These are phyloP conservation scores for Phytophthora megakarya DNA, from an alignment of 352 stramenopile genomes.

Conservation along the genomic window DNA sequence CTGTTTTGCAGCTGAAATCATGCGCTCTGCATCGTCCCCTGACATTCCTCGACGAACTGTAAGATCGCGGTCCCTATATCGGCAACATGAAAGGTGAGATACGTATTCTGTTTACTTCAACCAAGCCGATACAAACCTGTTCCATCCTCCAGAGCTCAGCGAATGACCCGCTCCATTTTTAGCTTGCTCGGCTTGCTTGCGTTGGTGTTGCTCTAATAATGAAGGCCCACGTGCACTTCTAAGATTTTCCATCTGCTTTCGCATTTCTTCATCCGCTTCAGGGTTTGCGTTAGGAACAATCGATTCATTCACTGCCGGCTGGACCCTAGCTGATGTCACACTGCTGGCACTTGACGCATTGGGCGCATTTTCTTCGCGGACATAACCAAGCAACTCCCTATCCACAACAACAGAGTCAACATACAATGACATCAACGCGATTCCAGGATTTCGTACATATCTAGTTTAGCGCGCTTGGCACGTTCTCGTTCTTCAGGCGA, in stretches of 20 bases:
- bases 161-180: slow-evolving; percentile 24
- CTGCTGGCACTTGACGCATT: slow-evolving; percentile 24
- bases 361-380: slow-evolving; percentile 73
- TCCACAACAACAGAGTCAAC: slow-evolving; percentile 13
- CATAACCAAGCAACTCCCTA: slow-evolving; percentile 83
- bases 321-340: slow-evolving; percentile 8
- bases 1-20: slow-evolving; percentile 77
- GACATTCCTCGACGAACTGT: slow-evolving; percentile 64
- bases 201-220: slow-evolving; percentile 79
- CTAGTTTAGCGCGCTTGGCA: slow-evolving; percentile 75
- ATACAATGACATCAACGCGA: background rate
- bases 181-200: slow-evolving; percentile 60
- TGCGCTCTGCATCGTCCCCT: slow-evolving; percentile 64
- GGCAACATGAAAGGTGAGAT: slow-evolving; percentile 1
- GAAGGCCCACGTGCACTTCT: slow-evolving; percentile 66
- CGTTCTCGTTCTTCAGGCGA: slow-evolving; percentile 81
- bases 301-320: slow-evolving; percentile 57
- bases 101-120: background rate
- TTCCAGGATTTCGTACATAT: slow-evolving; percentile 77
- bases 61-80: slow-evolving; percentile 73
- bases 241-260: slow-evolving; percentile 69
- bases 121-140: slow-evolving; percentile 48
- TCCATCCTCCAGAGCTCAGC: slow-evolving; percentile 46
- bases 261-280: slow-evolving; percentile 68
- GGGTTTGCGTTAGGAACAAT: slow-evolving; percentile 72